Evolutionary conservation across 768 basidiomycete genomes (phyloP), one percentile per base, ranked within the genome.

Genomic region (Mrakia gelida): DNA sequence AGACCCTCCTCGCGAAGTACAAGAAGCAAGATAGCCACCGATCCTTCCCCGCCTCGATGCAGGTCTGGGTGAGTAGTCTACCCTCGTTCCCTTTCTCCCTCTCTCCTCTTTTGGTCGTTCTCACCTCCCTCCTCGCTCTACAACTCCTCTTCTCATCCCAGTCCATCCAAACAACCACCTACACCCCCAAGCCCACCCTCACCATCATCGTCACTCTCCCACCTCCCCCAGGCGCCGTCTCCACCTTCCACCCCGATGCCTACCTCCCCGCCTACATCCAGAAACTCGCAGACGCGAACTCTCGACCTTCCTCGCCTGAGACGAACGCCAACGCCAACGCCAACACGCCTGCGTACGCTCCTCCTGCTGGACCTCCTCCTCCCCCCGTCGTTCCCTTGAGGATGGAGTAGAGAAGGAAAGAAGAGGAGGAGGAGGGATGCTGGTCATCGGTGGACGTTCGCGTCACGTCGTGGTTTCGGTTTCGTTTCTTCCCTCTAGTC

Each of bases 11-110:
- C 32, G 63, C 63, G 0, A 65, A 34, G 32, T 65, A 32, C 63
- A 65, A 65, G 63, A 65, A 10, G 7, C 63, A 65, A 16, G 63
- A 65, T 65, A 30, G 30, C 18, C 63, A 65, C 32, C 63, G 63
- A 10, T 65, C 63, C 8, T 65, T 32, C 63, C 63, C 63, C 8
- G 63, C 63, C 38, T 65, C 63, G 34, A 65, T 65, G 63, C 63
- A 65, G 32, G 34, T 65, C 32, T 65, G 63, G 63, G 63, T 65
- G 18, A 34, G 63, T 65, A 9, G 15, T n/a, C n/a, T n/a, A n/a
- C n/a, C n/a, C n/a, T n/a, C n/a, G n/a, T n/a, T n/a, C n/a, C n/a
- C n/a, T n/a, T n/a, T n/a, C n/a, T n/a, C n/a, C n/a, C n/a, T n/a
- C n/a, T n/a, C n/a, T n/a, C n/a, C n/a, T n/a, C n/a, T n/a, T n/a